phyloP scores from a whole-genome alignment of 2,329 filamentous ascomycete species.

The Cercospora sesami region DNA sequence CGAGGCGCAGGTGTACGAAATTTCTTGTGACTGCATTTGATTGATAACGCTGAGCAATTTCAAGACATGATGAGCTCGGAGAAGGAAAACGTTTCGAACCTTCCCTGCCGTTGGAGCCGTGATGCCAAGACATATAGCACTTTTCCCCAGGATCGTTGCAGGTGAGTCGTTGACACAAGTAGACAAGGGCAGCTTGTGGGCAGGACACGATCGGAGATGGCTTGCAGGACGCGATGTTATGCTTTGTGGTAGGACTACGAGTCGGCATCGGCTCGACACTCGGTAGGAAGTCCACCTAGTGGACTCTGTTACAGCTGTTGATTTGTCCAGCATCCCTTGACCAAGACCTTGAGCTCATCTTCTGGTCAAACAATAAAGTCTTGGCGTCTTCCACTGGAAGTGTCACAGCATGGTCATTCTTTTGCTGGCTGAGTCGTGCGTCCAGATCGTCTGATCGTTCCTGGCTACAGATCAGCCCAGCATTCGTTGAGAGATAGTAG shows the following conservation, averaged over 20 bases:
- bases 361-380: background rate
- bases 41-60: background rate
- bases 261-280: background rate
- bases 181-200: background rate
- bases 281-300: background rate
- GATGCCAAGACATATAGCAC: background rate
- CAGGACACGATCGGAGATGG: background rate
- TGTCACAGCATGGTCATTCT: background rate
- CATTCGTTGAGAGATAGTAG: background rate
- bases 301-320: background rate
- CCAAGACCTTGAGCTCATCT: background rate
- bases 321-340: constrained; percentile 1
- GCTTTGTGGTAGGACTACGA: background rate
- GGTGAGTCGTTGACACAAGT: background rate
- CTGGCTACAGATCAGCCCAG: background rate
- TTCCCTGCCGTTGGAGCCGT: constrained; percentile 1
- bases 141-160: background rate
- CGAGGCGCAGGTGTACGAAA: background rate
- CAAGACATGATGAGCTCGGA: background rate
- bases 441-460: background rate
- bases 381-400: background rate
- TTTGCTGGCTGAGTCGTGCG: background rate
- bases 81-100: background rate
- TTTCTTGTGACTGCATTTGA: background rate
- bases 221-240: background rate